Percentiles rank a stretch among this genome's conserved stretches.
Evolutionary conservation across 441 rosid genomes (phyloP).

Genomic region (Adansonia grandidieri): DNA sequence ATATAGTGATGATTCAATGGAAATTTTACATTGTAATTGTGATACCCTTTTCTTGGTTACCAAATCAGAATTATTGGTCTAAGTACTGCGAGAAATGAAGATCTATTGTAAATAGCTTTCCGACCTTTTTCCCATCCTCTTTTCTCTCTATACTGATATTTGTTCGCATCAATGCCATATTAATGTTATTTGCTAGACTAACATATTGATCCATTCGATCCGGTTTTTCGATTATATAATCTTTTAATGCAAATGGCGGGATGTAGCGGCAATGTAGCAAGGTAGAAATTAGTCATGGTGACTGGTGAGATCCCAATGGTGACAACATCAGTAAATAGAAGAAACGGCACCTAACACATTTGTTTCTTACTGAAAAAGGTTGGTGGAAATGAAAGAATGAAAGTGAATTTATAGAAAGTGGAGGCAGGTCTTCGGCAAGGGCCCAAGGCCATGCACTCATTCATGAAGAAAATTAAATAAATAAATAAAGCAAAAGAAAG

Average conservation of each 20-base stretch:
- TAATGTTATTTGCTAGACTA: not conserved
- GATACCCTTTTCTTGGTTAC: not conserved
- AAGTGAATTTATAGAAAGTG: constrained; percentile 15
- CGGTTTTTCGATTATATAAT: not conserved
- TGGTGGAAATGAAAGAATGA: constrained; percentile 23
- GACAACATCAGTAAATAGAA: not conserved
- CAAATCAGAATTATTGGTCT: not conserved
- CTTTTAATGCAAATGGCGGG: not conserved
- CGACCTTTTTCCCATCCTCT: not conserved
- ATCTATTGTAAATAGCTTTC: not conserved
- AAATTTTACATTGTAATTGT: not conserved
- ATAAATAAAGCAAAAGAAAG: not conserved
- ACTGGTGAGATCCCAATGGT: not conserved
- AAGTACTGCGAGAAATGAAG: not conserved
- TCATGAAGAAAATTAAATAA: not conserved
- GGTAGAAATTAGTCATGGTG: too few relatives aligned
- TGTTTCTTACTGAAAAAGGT: constrained; percentile 24
- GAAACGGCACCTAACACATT: constrained; percentile 9
- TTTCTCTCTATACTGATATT: not conserved
- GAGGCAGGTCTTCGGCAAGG: constrained; percentile 17
- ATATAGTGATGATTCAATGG: not conserved
- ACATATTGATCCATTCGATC: not conserved
- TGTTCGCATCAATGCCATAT: not conserved
- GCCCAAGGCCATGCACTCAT: constrained; percentile 24
- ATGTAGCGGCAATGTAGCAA: too few relatives aligned